Evolutionary conservation across 768 basidiomycete species (phyloP).

Genomic region (Pisolithus marmoratus): DNA sequence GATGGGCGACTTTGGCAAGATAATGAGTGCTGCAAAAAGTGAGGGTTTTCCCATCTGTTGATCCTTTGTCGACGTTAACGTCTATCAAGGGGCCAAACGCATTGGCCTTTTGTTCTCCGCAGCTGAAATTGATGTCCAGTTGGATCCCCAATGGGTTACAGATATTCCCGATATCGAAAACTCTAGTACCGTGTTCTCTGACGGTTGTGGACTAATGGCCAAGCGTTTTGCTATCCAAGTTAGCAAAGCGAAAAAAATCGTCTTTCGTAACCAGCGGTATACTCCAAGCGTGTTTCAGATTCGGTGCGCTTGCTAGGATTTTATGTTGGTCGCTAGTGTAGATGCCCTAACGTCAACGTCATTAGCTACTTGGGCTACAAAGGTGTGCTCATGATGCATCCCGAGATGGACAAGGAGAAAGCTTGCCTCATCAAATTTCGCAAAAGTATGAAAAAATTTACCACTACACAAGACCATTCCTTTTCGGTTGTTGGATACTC

Average conservation of each 20-base stretch:
- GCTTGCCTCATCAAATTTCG: conserved; percentile 51
- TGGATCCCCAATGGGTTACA: conserved; percentile 42
- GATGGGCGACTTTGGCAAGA: conserved; percentile 52
- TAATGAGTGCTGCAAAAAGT: conserved; percentile 66
- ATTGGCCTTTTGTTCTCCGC: conserved; percentile 65
- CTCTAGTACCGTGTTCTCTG: conserved; percentile 57
- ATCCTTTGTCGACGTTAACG: neutral
- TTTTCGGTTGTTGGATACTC: conserved; percentile 67
- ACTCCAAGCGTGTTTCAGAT: conserved; percentile 62
- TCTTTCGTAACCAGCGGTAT: conserved; percentile 51
- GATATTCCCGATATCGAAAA: conserved; percentile 58
- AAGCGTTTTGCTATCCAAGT: conserved; percentile 44
- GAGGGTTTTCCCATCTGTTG: conserved; percentile 9
- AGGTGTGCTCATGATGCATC: conserved; percentile 65
- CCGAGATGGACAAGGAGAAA: conserved; percentile 45
- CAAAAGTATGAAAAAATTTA: conserved; percentile 69
- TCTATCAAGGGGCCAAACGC: conserved; percentile 52
- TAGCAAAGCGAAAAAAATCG: conserved; percentile 47
- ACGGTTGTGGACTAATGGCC: conserved; percentile 65
- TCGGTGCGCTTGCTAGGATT: conserved; percentile 31
- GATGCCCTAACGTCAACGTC: neutral
- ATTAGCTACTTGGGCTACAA: conserved; percentile 64
- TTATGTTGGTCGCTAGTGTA: neutral
- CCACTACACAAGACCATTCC: conserved; percentile 46
- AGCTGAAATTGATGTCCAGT: conserved; percentile 50